Evolutionary conservation across 805 yeast species (phyloP).

Genomic region (Candida koratica): DNA sequence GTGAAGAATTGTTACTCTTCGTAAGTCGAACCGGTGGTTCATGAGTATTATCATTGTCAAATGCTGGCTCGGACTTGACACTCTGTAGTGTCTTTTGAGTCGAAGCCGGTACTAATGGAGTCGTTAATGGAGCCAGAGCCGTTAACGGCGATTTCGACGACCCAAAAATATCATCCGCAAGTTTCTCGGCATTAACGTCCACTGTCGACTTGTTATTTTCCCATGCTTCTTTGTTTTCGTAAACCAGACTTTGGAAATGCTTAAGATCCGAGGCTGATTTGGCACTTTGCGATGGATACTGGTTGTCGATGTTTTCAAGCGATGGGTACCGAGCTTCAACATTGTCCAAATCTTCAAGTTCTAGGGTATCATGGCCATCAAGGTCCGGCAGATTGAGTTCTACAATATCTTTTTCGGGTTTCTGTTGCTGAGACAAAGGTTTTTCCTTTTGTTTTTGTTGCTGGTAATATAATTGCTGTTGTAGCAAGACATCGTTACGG

Average conservation of each 20-base stretch:
- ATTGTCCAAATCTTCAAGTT: slow-evolving; percentile 39
- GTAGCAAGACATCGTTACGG: slow-evolving; percentile 31
- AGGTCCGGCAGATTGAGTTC: slow-evolving; percentile 11
- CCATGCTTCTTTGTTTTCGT: slow-evolving; percentile 38
- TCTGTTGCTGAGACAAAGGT: slow-evolving; percentile 21
- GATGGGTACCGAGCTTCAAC: slow-evolving; percentile 54
- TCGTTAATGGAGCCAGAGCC: no score
- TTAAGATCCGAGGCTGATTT: slow-evolving; percentile 19
- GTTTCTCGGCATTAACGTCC: slow-evolving; percentile 31
- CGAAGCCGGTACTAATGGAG: slow-evolving; percentile 3
- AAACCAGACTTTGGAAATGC: slow-evolving; percentile 18
- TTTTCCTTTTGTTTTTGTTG: slow-evolving; percentile 37
- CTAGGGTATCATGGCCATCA: slow-evolving; percentile 28
- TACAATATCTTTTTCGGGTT: slow-evolving; percentile 20
- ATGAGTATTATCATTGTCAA: slow-evolving; percentile 1
- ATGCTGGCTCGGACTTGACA: slow-evolving; percentile 17
- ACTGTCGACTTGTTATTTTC: slow-evolving; percentile 22
- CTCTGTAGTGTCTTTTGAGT: slow-evolving; percentile 20
- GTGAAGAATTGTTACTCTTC: slow-evolving; percentile 14
- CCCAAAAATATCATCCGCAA: slow-evolving; percentile 41
- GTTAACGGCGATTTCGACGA: slow-evolving; percentile 16
- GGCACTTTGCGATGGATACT: slow-evolving; percentile 16
- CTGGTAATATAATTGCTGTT: slow-evolving; percentile 39
- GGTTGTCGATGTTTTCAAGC: slow-evolving; percentile 28
- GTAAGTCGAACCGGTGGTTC: slow-evolving; percentile 7